Evolutionary conservation across 768 basidiomycete species (phyloP).

Genomic region (Harrya chromipes): DNA sequence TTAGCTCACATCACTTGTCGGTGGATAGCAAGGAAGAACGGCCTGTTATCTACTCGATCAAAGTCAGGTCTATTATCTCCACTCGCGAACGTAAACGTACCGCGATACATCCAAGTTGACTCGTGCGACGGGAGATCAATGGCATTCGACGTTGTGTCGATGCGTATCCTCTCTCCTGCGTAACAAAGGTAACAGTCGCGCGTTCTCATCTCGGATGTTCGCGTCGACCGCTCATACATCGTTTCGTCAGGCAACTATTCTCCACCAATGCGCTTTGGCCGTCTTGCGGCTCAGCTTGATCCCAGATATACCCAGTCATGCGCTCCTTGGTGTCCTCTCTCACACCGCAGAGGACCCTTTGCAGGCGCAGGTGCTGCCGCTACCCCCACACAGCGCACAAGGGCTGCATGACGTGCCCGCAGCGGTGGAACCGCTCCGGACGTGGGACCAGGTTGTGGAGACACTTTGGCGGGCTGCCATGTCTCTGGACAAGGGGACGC

Average conservation of each 20-base stretch:
- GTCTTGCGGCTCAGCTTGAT: conserved; percentile 38
- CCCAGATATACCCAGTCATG: conserved; percentile 20
- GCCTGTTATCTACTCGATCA: conserved; percentile 84
- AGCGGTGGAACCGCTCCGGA: conserved; percentile 27
- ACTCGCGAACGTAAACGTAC: conserved; percentile 78
- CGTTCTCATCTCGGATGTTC: too few relatives aligned
- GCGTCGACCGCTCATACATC: too few relatives aligned
- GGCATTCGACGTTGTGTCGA: too few relatives aligned
- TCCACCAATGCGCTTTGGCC: conserved; percentile 30
- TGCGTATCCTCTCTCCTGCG: too few relatives aligned
- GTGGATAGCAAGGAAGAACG: too few relatives aligned
- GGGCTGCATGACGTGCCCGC: conserved; percentile 35
- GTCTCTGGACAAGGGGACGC: too few relatives aligned
- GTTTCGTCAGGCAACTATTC: too few relatives aligned
- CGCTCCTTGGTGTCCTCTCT: conserved; percentile 34
- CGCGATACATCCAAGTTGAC: too few relatives aligned
- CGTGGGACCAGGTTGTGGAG: conserved; percentile 55
- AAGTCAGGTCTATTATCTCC: conserved; percentile 88
- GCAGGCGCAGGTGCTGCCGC: conserved; percentile 5
- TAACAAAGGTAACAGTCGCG: too few relatives aligned
- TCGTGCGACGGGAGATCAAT: too few relatives aligned
- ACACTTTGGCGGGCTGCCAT: conserved; percentile 37
- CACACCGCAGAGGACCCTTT: conserved; percentile 17
- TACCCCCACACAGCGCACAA: conserved; percentile 34
- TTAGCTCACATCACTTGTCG: too few relatives aligned